Evolutionary conservation across 495 filamentous ascomycete genomes (phyloP).

Genomic region (Aspergillus cavernicola): DNA sequence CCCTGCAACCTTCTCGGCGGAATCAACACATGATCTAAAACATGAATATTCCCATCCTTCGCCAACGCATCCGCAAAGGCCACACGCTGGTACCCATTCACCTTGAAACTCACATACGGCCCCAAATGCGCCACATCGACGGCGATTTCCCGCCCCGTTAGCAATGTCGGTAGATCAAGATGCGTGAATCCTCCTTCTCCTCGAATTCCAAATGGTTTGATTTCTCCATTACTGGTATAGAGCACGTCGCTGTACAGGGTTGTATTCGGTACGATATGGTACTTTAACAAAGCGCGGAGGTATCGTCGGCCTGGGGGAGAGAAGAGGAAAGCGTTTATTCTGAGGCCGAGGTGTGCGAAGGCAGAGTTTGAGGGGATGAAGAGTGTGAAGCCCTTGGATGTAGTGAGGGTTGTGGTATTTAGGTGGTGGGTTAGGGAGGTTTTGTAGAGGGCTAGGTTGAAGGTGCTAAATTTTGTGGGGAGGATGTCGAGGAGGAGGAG

Average conservation of each 20-base stretch:
- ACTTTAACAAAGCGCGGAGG: conserved; percentile 15
- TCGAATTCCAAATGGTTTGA: conserved; percentile 19
- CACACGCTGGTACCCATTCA: conserved; percentile 65
- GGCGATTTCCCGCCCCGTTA: conserved; percentile 54
- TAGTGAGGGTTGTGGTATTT: conserved; percentile 69
- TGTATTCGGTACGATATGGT: conserved; percentile 53
- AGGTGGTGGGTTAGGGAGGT: conserved; percentile 57
- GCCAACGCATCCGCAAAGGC: conserved; percentile 63
- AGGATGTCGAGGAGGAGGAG: conserved; percentile 60
- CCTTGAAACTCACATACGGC: conserved; percentile 58
- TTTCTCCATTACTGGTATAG: conserved; percentile 22
- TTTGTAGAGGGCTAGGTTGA: conserved; percentile 64
- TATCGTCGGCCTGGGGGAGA: conserved; percentile 11
- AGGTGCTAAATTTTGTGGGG: conserved; percentile 71
- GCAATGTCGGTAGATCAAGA: conserved; percentile 63
- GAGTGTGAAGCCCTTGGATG: conserved; percentile 35
- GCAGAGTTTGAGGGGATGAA: conserved; percentile 20
- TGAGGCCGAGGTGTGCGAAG: conserved; percentile 11
- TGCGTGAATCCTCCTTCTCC: conserved; percentile 35
- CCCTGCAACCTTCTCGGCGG: conserved; percentile 61
- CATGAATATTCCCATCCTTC: conserved; percentile 72
- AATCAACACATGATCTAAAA: conserved; percentile 65
- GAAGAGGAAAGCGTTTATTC: conserved; percentile 19
- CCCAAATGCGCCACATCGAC: conserved; percentile 65
- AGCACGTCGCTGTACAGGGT: conserved; percentile 76